phyloP scores from a whole-genome alignment of 257 asterid genomes.

The Solanum sejunctum region DNA sequence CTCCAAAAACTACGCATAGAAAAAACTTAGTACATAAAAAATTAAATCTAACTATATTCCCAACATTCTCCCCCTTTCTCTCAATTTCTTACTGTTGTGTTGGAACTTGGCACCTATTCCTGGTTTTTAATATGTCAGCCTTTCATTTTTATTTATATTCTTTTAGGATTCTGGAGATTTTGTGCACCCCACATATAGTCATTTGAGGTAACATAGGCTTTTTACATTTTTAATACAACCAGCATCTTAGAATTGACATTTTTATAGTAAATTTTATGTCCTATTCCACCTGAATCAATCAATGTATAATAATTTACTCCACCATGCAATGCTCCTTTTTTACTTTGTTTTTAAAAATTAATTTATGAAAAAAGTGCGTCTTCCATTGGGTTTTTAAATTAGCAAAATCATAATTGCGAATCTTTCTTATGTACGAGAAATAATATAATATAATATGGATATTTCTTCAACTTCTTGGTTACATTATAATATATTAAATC shows the following conservation, averaged over 20 bases:
- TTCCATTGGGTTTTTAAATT: slow-evolving; percentile 4
- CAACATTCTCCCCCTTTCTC: background rate
- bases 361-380: background rate
- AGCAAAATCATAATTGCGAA: slow-evolving; percentile 16
- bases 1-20: no score
- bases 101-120: slow-evolving; percentile 1
- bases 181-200: slow-evolving; percentile 31
- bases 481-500: background rate
- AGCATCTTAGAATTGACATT: slow-evolving; percentile 1
- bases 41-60: background rate
- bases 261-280: slow-evolving; percentile 6
- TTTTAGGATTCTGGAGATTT: slow-evolving; percentile 44
- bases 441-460: slow-evolving; percentile 2
- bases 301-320: background rate
- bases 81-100: background rate
- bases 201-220: slow-evolving; percentile 22
- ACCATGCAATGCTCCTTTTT: slow-evolving; percentile 1
- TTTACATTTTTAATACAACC: slow-evolving; percentile 2
- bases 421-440: slow-evolving; percentile 32
- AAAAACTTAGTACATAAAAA: no score
- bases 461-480: background rate
- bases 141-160: slow-evolving; percentile 27
- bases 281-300: slow-evolving; percentile 3
- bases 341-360: background rate
- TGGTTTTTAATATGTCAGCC: slow-evolving; percentile 23